Evolutionary conservation across 768 basidiomycete genomes (phyloP).

Genomic region (Coprinopsis cinerea): DNA sequence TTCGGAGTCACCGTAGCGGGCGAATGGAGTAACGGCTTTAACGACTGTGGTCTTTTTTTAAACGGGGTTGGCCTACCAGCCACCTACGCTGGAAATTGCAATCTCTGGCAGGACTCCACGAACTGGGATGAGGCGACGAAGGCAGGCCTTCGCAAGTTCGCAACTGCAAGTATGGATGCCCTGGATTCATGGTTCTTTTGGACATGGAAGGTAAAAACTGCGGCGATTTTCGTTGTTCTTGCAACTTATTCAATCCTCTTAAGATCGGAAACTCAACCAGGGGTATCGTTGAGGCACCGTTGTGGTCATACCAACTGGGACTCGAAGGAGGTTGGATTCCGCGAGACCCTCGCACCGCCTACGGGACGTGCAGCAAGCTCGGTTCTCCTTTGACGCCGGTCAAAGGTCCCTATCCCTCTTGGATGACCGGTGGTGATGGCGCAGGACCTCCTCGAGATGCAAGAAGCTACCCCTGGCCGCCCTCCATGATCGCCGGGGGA

Average conservation of each 20-base stretch:
- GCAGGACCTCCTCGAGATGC: conserved; percentile 43
- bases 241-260: too few species aligned
- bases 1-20: conserved; percentile 76
- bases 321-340: conserved; percentile 42
- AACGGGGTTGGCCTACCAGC: conserved; percentile 19
- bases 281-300: conserved; percentile 37
- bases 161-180: conserved; percentile 46
- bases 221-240: conserved; percentile 31
- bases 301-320: conserved; percentile 45
- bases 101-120: conserved; percentile 44
- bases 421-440: conserved; percentile 65
- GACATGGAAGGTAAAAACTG: conserved; percentile 47
- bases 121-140: conserved; percentile 41
- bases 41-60: conserved; percentile 49
- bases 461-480: conserved; percentile 53
- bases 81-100: conserved; percentile 31
- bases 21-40: conserved; percentile 72
- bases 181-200: conserved; percentile 42
- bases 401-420: conserved; percentile 45
- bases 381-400: conserved; percentile 35
- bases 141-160: conserved; percentile 44
- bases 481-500: conserved; percentile 37
- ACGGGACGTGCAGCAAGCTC: conserved; percentile 53
- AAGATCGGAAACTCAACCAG: conserved; percentile 32
- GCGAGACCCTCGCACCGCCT: conserved; percentile 42